These are phyloP conservation scores for Plenodomus tracheiphilus DNA, from an alignment of 2,329 filamentous ascomycete genomes.

Conservation along the genomic window DNA sequence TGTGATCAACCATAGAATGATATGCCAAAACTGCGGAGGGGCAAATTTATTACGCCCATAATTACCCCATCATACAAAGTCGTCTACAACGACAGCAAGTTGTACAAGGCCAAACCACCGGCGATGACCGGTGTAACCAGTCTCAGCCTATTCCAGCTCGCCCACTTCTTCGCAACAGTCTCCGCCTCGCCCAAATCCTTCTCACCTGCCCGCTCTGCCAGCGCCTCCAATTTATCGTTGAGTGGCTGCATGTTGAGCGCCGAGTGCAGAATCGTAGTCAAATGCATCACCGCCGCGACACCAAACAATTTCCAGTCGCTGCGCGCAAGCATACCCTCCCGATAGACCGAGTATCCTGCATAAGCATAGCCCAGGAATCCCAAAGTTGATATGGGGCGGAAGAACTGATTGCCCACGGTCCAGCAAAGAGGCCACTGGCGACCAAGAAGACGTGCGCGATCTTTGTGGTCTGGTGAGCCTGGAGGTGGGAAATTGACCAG, in stretches of 20 bases:
- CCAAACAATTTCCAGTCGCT: conserved; percentile 54
- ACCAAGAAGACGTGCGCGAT: conserved; percentile 51
- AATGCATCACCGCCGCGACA: conserved; percentile 49
- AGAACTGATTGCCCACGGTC: conserved; percentile 56
- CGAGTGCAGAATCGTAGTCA: conserved; percentile 54
- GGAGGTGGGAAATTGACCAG: conserved; percentile 52
- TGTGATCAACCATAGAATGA: too few relatives aligned
- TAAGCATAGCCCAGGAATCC: conserved; percentile 55
- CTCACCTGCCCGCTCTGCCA: conserved; percentile 38
- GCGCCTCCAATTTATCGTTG: conserved; percentile 53
- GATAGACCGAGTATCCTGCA: conserved; percentile 45
- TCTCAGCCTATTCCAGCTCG: conserved; percentile 40
- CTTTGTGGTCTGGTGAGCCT: conserved; percentile 46
- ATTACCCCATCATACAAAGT: not conserved
- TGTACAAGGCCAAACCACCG: conserved; percentile 38
- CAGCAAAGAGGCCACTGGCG: conserved; percentile 57
- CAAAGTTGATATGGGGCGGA: conserved; percentile 55
- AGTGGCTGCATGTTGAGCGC: conserved; percentile 57
- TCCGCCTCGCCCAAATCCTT: conserved; percentile 40
- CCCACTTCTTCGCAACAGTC: conserved; percentile 41
- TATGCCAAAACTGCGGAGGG: too few relatives aligned
- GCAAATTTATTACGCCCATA: too few relatives aligned
- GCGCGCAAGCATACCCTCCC: conserved; percentile 31
- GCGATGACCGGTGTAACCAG: conserved; percentile 42
- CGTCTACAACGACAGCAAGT: conserved; percentile 26